phyloP scores from a whole-genome alignment of 75 land plant genomes.

The Selaginella tamariscina region DNA sequence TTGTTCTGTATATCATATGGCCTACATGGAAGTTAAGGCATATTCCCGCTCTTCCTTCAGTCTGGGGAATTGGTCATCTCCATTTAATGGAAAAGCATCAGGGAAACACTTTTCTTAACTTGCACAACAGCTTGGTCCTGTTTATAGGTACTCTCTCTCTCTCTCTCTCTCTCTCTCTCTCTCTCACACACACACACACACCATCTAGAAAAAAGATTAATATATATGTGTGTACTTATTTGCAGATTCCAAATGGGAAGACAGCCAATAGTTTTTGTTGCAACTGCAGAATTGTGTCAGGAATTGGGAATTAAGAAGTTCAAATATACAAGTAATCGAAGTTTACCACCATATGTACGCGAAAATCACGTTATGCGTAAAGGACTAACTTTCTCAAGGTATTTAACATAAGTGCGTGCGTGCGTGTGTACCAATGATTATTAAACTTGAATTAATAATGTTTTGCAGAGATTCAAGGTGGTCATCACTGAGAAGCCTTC shows the following conservation, averaged over 20 bases:
- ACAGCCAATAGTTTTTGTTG: slow-evolving; percentile 58
- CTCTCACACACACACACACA: no score
- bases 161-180: no score
- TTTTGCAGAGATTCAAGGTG: slow-evolving; percentile 48
- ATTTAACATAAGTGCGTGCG: neutral
- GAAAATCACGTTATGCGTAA: slow-evolving; percentile 53
- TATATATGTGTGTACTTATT: neutral
- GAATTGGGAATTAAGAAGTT: slow-evolving; percentile 61
- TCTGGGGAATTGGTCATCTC: neutral
- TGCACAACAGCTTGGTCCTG: neutral
- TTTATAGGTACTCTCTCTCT: neutral
- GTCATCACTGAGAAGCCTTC: slow-evolving; percentile 59
- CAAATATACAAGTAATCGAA: slow-evolving; percentile 49
- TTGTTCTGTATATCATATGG: neutral
- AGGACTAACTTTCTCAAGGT: slow-evolving; percentile 65
- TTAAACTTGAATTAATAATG: neutral
- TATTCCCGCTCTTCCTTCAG: neutral
- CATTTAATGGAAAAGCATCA: neutral
- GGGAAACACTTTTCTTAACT: neutral
- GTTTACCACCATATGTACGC: slow-evolving; percentile 49
- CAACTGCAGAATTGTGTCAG: slow-evolving; percentile 57
- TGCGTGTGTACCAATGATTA: neutral
- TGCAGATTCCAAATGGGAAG: slow-evolving; percentile 45
- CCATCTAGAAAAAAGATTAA: neutral
- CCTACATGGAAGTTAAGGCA: neutral